Evolutionary conservation across 495 filamentous ascomycete genomes (phyloP).

Genomic region (Penicillium maclennaniae): DNA sequence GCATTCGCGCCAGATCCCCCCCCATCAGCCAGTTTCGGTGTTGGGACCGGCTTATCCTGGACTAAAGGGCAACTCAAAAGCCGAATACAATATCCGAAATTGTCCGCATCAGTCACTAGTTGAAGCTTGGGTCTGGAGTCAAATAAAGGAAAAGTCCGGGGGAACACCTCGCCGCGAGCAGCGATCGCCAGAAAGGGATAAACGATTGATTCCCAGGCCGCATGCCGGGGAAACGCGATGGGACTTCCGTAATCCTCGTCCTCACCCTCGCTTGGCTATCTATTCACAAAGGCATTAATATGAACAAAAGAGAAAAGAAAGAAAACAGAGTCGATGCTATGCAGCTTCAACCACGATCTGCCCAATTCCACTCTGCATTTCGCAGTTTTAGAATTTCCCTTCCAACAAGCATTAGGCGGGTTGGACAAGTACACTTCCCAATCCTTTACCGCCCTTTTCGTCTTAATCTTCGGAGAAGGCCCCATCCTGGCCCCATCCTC

Average conservation of each 20-base stretch:
- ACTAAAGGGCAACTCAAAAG: background rate
- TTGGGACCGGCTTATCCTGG: background rate
- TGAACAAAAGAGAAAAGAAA: background rate
- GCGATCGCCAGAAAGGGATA: slow-evolving; percentile 22
- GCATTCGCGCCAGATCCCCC: slow-evolving; percentile 5
- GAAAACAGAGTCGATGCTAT: background rate
- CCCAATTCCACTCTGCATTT: background rate
- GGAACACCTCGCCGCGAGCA: slow-evolving; percentile 10
- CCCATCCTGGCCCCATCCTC: slow-evolving; percentile 18
- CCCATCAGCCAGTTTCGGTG: slow-evolving; percentile 9
- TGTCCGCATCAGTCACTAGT: background rate
- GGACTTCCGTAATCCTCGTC: slow-evolving; percentile 15
- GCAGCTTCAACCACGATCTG: background rate
- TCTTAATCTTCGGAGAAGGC: slow-evolving; percentile 22
- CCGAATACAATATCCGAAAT: background rate
- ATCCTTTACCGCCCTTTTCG: slow-evolving; percentile 20
- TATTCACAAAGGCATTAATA: background rate
- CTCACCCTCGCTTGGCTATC: slow-evolving; percentile 1
- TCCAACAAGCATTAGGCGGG: slow-evolving; percentile 11
- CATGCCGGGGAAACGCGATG: slow-evolving; percentile 24
- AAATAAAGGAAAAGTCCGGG: background rate
- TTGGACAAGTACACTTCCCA: slow-evolving; percentile 1
- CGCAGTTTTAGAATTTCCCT: background rate
- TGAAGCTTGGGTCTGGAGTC: background rate
- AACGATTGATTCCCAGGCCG: slow-evolving; percentile 18